A percentile compares a stretch with the other conserved stretches of the same genome.
These are phyloP conservation scores for Cercospora zeina DNA, from an alignment of 2,329 filamentous ascomycete genomes.

Conservation along the genomic window DNA sequence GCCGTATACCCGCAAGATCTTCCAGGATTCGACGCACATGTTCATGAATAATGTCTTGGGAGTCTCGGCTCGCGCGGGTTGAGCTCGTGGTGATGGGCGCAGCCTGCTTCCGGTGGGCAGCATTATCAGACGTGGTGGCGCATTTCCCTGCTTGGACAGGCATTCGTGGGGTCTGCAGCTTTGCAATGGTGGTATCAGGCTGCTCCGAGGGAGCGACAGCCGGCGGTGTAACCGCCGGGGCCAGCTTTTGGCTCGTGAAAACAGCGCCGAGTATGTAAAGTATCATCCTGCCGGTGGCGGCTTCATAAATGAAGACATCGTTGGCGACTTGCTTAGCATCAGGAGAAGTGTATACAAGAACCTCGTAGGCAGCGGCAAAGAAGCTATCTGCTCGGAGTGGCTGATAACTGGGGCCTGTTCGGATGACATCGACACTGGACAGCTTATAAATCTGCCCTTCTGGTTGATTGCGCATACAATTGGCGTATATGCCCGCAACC, in stretches of 20 bases:
- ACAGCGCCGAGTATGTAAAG: slow-evolving; percentile 14
- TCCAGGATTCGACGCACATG: neutral
- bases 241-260: neutral
- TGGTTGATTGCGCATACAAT: slow-evolving; percentile 2
- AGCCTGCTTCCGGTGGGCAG: neutral
- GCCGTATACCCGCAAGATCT: slow-evolving; percentile 12
- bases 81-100: neutral
- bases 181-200: neutral
- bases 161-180: neutral
- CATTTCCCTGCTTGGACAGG: neutral
- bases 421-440: neutral
- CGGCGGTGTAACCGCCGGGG: neutral
- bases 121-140: neutral
- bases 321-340: neutral
- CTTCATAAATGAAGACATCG: slow-evolving; percentile 16
- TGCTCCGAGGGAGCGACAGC: neutral
- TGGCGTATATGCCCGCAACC: slow-evolving; percentile 9
- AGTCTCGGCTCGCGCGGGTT: neutral
- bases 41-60: neutral
- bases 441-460: neutral
- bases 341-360: slow-evolving; percentile 11
- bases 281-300: slow-evolving; percentile 2
- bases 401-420: neutral
- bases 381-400: neutral
- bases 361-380: slow-evolving; percentile 1